phyloP scores from a whole-genome alignment of 2,329 filamentous ascomycete species.

The Pyrenophora teres region DNA sequence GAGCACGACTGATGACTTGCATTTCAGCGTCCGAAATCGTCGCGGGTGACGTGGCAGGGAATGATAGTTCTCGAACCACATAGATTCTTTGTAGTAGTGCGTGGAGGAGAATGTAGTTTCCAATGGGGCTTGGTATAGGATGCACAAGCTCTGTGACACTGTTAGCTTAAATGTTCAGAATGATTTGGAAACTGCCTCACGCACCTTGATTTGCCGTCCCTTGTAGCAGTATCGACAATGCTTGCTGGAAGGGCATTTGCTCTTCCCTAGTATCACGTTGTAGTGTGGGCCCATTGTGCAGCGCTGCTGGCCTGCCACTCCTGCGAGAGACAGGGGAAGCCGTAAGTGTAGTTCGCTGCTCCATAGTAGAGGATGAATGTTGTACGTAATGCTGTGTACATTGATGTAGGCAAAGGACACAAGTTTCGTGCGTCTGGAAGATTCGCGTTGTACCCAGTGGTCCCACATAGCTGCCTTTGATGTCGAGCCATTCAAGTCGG shows the following conservation, averaged over 20 bases:
- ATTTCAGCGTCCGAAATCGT: conserved; percentile 28
- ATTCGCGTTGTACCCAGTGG: conserved; percentile 37
- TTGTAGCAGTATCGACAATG: conserved; percentile 32
- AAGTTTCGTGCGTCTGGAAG: conserved; percentile 37
- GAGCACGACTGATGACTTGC: conserved; percentile 31
- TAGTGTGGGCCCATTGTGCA: conserved; percentile 31
- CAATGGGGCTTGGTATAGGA: conserved; percentile 38
- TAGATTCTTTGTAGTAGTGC: conserved; percentile 38
- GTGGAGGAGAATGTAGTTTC: conserved; percentile 40
- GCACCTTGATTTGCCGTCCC: conserved; percentile 15
- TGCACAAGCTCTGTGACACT: conserved; percentile 20
- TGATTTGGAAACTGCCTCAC: neutral
- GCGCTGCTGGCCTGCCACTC: conserved; percentile 35
- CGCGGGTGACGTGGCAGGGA: conserved; percentile 23
- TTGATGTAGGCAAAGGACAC: conserved; percentile 42
- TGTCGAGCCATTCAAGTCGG: conserved; percentile 10
- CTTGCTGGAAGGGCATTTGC: conserved; percentile 37
- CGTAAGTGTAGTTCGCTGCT: conserved; percentile 35
- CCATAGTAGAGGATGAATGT: conserved; percentile 37
- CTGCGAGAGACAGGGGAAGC: conserved; percentile 32
- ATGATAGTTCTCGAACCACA: conserved; percentile 34
- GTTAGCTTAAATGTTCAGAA: neutral
- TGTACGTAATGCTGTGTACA: conserved; percentile 41
- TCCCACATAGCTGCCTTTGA: conserved; percentile 36
- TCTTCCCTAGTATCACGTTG: conserved; percentile 30